A percentile compares a stretch with the other conserved stretches of the same genome.
Conservation (phyloP, 148 eudicot genomes). For the Camellia granthamiana region DNA sequence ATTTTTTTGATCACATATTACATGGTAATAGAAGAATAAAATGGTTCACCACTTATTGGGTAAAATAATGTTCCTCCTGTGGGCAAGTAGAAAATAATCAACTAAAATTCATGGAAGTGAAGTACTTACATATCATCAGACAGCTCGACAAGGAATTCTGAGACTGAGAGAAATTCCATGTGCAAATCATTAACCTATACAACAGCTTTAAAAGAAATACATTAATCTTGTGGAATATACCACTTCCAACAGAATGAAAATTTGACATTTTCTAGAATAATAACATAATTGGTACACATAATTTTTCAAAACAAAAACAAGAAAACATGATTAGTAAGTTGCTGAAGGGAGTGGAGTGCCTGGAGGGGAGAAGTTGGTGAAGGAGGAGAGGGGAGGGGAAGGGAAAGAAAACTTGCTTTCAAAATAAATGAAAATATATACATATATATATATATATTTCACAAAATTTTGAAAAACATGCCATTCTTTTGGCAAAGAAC, state of each 20-base stretch:
- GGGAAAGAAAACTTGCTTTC: too few relatives aligned
- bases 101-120: conserved; percentile 10
- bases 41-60: neutral
- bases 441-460: too few relatives aligned
- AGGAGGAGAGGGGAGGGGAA: too few relatives aligned
- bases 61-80: neutral
- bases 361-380: too few relatives aligned
- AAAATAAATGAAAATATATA: too few relatives aligned
- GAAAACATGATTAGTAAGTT: neutral
- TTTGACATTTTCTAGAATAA: neutral
- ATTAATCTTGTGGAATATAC: conserved; percentile 3
- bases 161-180: conserved; percentile 85
- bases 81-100: conserved; percentile 8
- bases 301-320: neutral
- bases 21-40: neutral
- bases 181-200: conserved; percentile 80
- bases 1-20: neutral
- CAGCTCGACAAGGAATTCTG: conserved; percentile 87
- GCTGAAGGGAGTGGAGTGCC: too few relatives aligned
- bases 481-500: too few relatives aligned
- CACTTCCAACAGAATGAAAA: neutral
- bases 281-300: neutral
- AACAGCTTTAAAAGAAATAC: conserved; percentile 26
- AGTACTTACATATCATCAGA: conserved; percentile 90
- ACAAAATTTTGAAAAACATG: too few relatives aligned